Evolutionary conservation across 108 stramenopile species (phyloP).

Genomic region (Pseudonitzschia delicatissima): DNA sequence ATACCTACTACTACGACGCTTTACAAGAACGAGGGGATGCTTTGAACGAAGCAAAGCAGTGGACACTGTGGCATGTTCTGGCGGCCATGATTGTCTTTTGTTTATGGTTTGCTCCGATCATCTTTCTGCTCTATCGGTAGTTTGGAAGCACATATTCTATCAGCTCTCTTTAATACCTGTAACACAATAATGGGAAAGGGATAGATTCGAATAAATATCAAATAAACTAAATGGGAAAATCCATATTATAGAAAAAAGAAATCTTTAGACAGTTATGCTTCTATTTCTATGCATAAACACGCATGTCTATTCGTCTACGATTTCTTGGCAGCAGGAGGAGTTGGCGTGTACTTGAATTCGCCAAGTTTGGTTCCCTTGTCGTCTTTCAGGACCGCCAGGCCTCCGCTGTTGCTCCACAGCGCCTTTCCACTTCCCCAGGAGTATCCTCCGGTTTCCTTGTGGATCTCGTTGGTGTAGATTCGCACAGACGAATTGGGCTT

Average conservation of each 20-base stretch:
- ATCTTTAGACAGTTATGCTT: no score
- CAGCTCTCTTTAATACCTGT: no score
- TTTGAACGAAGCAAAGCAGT: slow-evolving; percentile 5
- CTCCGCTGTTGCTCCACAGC: slow-evolving; percentile 38
- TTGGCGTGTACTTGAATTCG: slow-evolving; percentile 33
- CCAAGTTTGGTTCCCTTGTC: slow-evolving; percentile 25
- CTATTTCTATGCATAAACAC: no score
- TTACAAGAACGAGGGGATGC: background rate
- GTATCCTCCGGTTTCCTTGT: slow-evolving; percentile 41
- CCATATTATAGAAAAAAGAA: no score
- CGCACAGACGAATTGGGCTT: slow-evolving; percentile 22
- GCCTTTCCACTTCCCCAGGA: slow-evolving; percentile 31
- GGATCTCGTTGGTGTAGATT: slow-evolving; percentile 42
- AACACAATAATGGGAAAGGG: no score
- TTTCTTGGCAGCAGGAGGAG: no score
- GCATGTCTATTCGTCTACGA: no score
- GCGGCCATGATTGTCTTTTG: slow-evolving; percentile 9
- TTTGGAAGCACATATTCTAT: no score
- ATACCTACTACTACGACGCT: slow-evolving; percentile 3
- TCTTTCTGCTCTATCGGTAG: slow-evolving; percentile 14
- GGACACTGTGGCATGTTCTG: slow-evolving; percentile 13
- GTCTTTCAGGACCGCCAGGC: slow-evolving; percentile 36
- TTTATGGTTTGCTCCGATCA: slow-evolving; percentile 31
- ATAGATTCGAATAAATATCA: no score
- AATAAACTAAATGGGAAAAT: no score